Conservation (phyloP, 208 protist species). For the Trypanosoma lewisi region DNA sequence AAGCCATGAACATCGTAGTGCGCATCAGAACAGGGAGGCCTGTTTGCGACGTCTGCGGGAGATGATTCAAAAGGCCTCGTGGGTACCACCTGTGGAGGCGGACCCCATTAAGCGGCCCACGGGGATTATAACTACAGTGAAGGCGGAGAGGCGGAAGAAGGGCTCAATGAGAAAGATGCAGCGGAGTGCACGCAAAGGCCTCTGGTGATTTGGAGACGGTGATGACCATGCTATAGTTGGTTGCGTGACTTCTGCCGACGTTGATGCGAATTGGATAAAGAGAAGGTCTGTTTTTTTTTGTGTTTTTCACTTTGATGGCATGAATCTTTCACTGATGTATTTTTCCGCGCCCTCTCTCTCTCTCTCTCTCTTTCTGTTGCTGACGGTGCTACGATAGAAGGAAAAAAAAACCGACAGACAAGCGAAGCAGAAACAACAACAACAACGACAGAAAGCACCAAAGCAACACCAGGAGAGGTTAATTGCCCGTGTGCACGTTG, state of each 20-base stretch:
- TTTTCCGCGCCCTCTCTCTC: not conserved
- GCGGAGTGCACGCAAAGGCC: constrained; percentile 21
- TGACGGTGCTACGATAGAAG: not conserved
- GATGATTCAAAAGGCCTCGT: constrained; percentile 70
- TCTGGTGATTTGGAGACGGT: constrained; percentile 14
- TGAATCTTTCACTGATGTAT: not conserved
- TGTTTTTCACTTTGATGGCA: not conserved
- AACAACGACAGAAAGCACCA: not conserved
- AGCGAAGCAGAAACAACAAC: not conserved
- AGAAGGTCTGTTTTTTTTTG: not conserved
- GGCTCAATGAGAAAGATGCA: constrained; percentile 53
- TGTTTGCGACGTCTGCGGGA: constrained; percentile 57
- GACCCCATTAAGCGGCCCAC: constrained; percentile 53
- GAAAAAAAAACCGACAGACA: not conserved
- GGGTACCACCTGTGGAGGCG: constrained; percentile 63
- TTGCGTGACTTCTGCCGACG: too few relatives aligned
- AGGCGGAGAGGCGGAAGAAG: constrained; percentile 48
- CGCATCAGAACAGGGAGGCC: constrained; percentile 73
- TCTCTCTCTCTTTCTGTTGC: not conserved
- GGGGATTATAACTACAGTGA: constrained; percentile 43
- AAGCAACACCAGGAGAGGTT: not conserved
- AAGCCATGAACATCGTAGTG: constrained; percentile 75
- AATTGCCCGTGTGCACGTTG: not conserved
- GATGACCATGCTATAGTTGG: too few relatives aligned
- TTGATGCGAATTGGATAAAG: too few relatives aligned